Conservation (phyloP, 192 early-diverging fungal species). For the Coemansia sp. region DNA sequence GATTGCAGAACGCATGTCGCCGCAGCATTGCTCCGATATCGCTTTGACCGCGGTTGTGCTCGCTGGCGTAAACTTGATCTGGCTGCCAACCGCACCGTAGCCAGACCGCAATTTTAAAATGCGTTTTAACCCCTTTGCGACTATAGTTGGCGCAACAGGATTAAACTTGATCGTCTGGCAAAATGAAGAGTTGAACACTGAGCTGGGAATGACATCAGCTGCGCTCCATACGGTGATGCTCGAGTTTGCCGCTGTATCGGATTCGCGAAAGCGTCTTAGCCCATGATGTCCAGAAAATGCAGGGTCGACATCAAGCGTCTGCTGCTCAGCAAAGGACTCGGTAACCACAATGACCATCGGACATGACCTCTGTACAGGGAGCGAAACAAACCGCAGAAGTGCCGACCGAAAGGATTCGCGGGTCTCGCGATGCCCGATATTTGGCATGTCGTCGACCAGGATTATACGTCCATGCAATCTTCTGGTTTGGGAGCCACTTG, state of each 20-base stretch:
- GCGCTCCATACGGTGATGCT: slow-evolving; percentile 31
- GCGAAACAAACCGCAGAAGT: slow-evolving; percentile 42
- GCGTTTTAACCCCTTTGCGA: slow-evolving; percentile 60
- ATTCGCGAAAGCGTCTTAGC: slow-evolving; percentile 16
- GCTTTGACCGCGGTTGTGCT: slow-evolving; percentile 31
- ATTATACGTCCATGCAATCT: slow-evolving; percentile 46
- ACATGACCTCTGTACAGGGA: slow-evolving; percentile 29
- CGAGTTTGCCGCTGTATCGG: slow-evolving; percentile 6
- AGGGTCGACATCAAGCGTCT: slow-evolving; percentile 30
- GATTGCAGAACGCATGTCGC: slow-evolving; percentile 62
- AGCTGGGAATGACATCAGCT: slow-evolving; percentile 30
- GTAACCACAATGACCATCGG: slow-evolving; percentile 53
- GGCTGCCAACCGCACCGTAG: neutral
- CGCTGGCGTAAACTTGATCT: slow-evolving; percentile 7
- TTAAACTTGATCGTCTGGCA: slow-evolving; percentile 58
- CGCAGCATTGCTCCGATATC: slow-evolving; percentile 54
- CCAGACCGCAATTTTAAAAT: slow-evolving; percentile 36
- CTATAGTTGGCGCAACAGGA: slow-evolving; percentile 65
- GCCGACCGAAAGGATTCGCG: slow-evolving; percentile 57
- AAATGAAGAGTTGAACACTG: slow-evolving; percentile 24
- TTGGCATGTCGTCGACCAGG: slow-evolving; percentile 64
- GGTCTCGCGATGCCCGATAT: slow-evolving; percentile 53
- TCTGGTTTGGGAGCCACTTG: neutral
- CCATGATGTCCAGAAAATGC: neutral
- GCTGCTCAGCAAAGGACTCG: slow-evolving; percentile 34